A percentile compares a stretch with the other conserved stretches of the same genome.
phyloP scores from a whole-genome alignment of 148 eudicot genomes.

The Mesembryanthemum crystallinum region DNA sequence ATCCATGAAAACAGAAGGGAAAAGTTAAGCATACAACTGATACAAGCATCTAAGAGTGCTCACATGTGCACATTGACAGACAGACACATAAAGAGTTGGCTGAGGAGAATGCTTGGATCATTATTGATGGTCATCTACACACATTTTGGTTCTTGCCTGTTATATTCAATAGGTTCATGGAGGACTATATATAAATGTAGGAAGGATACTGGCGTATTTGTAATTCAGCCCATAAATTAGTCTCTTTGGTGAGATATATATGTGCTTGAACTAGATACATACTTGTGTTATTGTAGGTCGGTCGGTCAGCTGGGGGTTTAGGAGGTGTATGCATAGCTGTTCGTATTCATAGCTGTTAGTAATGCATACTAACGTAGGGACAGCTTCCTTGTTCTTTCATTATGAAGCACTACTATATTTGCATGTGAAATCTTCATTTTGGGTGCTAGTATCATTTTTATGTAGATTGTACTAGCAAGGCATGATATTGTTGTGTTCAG shows the following conservation, averaged over 20 bases:
- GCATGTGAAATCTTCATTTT: neutral
- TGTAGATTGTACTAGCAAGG: neutral
- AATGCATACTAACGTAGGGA: no score
- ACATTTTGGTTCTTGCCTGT: neutral
- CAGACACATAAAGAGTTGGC: neutral
- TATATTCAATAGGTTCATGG: neutral
- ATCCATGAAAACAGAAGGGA: no score
- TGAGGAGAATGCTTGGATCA: neutral
- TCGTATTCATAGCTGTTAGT: no score
- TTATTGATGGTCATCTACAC: neutral
- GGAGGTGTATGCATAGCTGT: no score
- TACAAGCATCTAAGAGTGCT: no score
- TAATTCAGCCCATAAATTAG: no score
- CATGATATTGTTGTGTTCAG: no score
- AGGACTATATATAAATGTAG: no score
- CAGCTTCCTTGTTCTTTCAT: no score
- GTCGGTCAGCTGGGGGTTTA: neutral
- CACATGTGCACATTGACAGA: no score
- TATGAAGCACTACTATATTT: neutral
- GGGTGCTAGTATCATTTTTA: neutral
- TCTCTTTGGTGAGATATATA: neutral
- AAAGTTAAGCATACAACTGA: no score
- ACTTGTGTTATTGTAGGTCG: neutral
- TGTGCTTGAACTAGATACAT: neutral
- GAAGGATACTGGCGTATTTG: no score